Percentiles rank a stretch among this genome's conserved stretches.
These are phyloP conservation scores for Xylaria multiplex DNA, from an alignment of 2,329 filamentous ascomycete genomes.

Conservation along the genomic window DNA sequence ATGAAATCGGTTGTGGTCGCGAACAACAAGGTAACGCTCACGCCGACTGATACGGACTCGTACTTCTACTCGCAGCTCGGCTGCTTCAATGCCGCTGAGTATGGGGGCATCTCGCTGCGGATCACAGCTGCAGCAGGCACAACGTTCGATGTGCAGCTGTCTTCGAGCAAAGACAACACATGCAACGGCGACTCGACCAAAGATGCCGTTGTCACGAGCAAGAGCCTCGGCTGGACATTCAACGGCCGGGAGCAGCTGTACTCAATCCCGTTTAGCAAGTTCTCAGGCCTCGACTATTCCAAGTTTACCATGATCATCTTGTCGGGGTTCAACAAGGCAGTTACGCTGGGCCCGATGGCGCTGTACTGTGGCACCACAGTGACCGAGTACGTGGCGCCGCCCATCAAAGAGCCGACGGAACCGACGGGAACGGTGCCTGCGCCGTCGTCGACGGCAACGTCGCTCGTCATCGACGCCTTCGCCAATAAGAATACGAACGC, in stretches of 20 bases:
- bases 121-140: slow-evolving; percentile 64
- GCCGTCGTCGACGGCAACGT: slow-evolving; percentile 58
- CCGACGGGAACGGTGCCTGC: slow-evolving; percentile 61
- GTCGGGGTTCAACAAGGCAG: slow-evolving; percentile 55
- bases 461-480: slow-evolving; percentile 71
- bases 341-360: slow-evolving; percentile 66
- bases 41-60: slow-evolving; percentile 58
- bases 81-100: slow-evolving; percentile 61
- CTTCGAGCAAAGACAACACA: slow-evolving; percentile 51
- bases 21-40: slow-evolving; percentile 62
- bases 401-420: slow-evolving; percentile 52
- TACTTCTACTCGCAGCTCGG: slow-evolving; percentile 69
- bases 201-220: slow-evolving; percentile 54
- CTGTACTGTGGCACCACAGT: slow-evolving; percentile 66
- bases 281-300: slow-evolving; percentile 58
- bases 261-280: slow-evolving; percentile 65
- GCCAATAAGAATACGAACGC: slow-evolving; percentile 62
- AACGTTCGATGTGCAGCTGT: slow-evolving; percentile 62
- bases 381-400: slow-evolving; percentile 59
- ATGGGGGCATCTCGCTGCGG: slow-evolving; percentile 65
- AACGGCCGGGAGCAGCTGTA: slow-evolving; percentile 69
- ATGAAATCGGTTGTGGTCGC: slow-evolving; percentile 66
- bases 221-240: slow-evolving; percentile 67
- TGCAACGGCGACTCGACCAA: slow-evolving; percentile 55
- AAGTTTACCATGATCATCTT: slow-evolving; percentile 65